Percentiles rank a stretch among this genome's conserved stretches.
phyloP scores from a whole-genome alignment of 352 stramenopile species.

The Ophiocytium majus region DNA sequence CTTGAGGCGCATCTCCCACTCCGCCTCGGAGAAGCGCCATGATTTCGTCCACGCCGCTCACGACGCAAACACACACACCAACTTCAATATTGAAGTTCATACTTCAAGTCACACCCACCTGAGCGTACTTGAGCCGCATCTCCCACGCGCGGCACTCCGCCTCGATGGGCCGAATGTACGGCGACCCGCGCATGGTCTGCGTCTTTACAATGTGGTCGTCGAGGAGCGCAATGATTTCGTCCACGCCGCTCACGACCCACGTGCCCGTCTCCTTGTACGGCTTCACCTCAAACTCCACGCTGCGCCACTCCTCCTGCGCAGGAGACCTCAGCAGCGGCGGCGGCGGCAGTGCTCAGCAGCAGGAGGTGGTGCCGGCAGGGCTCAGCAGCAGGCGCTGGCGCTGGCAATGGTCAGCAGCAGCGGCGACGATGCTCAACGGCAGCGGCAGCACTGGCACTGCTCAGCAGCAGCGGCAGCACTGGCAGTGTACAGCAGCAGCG shows the following conservation, averaged over 20 bases:
- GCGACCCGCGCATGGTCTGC: conserved; percentile 88
- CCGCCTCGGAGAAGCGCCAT: conserved; percentile 20
- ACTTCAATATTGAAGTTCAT: too few species aligned
- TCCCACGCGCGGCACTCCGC: conserved; percentile 77
- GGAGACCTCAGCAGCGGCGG: neutral
- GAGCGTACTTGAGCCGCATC: conserved; percentile 64
- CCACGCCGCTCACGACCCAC: conserved; percentile 68
- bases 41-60: neutral
- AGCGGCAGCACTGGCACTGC: neutral
- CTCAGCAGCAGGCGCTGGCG: too few species aligned
- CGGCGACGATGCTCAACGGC: too few species aligned
- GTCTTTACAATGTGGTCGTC: conserved; percentile 91
- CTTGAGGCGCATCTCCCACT: conserved; percentile 76
- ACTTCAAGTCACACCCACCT: too few species aligned
- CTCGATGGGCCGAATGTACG: conserved; percentile 88
- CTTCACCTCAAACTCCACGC: conserved; percentile 84
- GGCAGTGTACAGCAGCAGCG: too few species aligned
- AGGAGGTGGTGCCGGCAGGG: neutral
- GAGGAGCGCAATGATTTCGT: conserved; percentile 82
- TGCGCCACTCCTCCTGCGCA: conserved; percentile 77
- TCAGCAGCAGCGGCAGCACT: too few species aligned
- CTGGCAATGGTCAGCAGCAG: too few species aligned
- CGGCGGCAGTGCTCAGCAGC: neutral
- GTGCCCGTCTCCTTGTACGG: conserved; percentile 86
- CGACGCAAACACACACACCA: neutral